Percentiles rank a stretch among this genome's conserved stretches.
These are phyloP conservation scores for Albizia julibrissin DNA, from an alignment of 306 rosid species.

Conservation along the genomic window DNA sequence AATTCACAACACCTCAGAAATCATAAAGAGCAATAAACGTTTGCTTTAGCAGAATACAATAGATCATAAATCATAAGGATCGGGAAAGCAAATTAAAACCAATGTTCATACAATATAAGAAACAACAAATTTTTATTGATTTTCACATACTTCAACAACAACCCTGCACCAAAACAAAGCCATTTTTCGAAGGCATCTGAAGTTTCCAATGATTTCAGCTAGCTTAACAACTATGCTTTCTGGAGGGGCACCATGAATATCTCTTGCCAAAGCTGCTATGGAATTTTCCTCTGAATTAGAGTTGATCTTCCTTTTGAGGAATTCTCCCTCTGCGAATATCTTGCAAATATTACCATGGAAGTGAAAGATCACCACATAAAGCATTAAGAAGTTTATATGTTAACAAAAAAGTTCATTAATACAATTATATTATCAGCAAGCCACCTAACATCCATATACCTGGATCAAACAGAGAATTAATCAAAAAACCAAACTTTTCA, in stretches of 20 bases:
- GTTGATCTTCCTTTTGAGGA: constrained; percentile 71
- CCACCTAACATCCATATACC: constrained; percentile 64
- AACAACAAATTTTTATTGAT: constrained; percentile 30
- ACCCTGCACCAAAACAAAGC: constrained; percentile 85
- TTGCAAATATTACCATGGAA: constrained; percentile 81
- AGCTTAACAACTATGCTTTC: constrained; percentile 87
- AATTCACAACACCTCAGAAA: neutral
- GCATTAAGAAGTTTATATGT: constrained; percentile 22
- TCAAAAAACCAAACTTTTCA: constrained; percentile 67
- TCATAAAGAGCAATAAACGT: neutral
- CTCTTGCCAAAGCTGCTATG: constrained; percentile 67
- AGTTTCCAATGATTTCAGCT: constrained; percentile 91
- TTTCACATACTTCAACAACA: constrained; percentile 75
- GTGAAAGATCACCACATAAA: constrained; percentile 71
- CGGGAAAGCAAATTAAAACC: constrained; percentile 22
- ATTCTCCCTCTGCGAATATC: constrained; percentile 87
- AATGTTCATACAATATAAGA: constrained; percentile 22
- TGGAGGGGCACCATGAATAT: constrained; percentile 93
- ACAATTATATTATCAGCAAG: constrained; percentile 30
- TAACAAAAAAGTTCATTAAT: constrained; percentile 20
- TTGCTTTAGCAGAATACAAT: constrained; percentile 2
- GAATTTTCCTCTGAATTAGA: constrained; percentile 52
- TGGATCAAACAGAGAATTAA: constrained; percentile 71
- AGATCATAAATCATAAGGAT: constrained; percentile 15
- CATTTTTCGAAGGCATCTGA: constrained; percentile 70